Base-by-base conservation (phyloP, 1,284 basidiomycete species). In the Prillingera fragicola region DNA sequence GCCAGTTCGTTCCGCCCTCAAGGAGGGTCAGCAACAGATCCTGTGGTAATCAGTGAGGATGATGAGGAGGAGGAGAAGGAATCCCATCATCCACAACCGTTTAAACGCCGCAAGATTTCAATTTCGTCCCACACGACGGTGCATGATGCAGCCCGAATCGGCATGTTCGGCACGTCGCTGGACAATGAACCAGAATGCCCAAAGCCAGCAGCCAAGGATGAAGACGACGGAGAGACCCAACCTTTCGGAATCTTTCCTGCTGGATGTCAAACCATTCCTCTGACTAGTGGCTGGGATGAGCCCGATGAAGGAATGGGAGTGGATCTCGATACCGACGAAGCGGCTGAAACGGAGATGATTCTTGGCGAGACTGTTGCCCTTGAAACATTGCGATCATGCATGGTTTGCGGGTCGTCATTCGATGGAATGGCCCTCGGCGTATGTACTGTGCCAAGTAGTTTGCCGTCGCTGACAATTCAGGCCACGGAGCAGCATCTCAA, bases 231-330 rank as follows among this genome's bases (percentile, higher is more conserved):
- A n/a, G 50, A 40, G 21, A 65, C 23, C 5, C 25, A 12, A 29
- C 37, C n/a, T 3, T 23, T 18, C 4, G 33, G 10, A 17, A 33
- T 22, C 12, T 41, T 31, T 9, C 39, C 41, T 24, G 27, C 14
- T 25, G 31, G 19, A 12, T 9, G 21, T 5, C 24, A 15, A 21
- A 23, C 17, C 26, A 13, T 44, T 38, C 26, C 19, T 5, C 14
- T 9, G 38, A 31, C 10, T 19, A 14, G 10, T 36, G 32, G 36
- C 28, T 53, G 36, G 52, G 67, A 68, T 43, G 63, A 60, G 10
- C 58, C 63, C 36, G 67, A 69, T 38, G 66, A 69, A 46, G 67
- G 65, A 1, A 69, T 69, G 62, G 68, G 67, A 1, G 66, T 70
- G 67, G 68, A 68, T n/a, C 62, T 65, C 47, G 54, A 51, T n/a